Conservation (phyloP, 2,329 filamentous ascomycete species). For the Cercospora sp. region DNA sequence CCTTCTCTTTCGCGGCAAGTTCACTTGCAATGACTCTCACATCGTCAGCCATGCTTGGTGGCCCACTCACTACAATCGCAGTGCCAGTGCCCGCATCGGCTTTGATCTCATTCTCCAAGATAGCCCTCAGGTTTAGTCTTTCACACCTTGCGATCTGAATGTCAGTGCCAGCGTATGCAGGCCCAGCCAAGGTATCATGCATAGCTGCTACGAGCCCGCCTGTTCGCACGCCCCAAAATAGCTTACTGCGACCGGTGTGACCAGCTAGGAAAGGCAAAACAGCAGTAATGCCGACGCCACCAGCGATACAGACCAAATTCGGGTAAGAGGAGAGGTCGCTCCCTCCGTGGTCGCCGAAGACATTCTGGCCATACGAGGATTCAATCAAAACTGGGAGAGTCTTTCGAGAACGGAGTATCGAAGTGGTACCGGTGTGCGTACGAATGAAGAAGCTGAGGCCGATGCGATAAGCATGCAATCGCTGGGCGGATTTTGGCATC, state of each 20-base stretch:
- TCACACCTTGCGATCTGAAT: conserved; percentile 40
- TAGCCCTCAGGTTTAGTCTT: conserved; percentile 38
- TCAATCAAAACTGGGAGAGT: conserved; percentile 41
- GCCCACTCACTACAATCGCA: conserved; percentile 48
- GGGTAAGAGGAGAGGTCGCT: conserved; percentile 2
- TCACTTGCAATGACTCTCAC: conserved; percentile 33
- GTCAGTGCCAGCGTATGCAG: conserved; percentile 40
- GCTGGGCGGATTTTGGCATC: not conserved
- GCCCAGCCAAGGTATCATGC: conserved; percentile 3
- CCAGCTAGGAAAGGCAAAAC: conserved; percentile 41
- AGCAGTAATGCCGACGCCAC: conserved; percentile 54
- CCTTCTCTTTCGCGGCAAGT: conserved; percentile 33
- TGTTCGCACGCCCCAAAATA: conserved; percentile 42
- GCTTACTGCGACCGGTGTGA: conserved; percentile 41
- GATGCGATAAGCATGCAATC: not conserved
- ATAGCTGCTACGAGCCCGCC: conserved; percentile 33
- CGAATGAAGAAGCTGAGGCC: conserved; percentile 44
- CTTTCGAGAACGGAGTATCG: conserved; percentile 28
- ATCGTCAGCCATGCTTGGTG: conserved; percentile 45
- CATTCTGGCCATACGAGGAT: conserved; percentile 41
- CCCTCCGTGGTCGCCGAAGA: conserved; percentile 5
- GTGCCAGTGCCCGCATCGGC: conserved; percentile 35
- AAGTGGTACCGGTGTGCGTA: conserved; percentile 42
- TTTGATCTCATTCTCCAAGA: conserved; percentile 39
- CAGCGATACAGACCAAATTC: conserved; percentile 47